Conservation (phyloP, 257 asterid species). For the Solanum appendiculatum region DNA sequence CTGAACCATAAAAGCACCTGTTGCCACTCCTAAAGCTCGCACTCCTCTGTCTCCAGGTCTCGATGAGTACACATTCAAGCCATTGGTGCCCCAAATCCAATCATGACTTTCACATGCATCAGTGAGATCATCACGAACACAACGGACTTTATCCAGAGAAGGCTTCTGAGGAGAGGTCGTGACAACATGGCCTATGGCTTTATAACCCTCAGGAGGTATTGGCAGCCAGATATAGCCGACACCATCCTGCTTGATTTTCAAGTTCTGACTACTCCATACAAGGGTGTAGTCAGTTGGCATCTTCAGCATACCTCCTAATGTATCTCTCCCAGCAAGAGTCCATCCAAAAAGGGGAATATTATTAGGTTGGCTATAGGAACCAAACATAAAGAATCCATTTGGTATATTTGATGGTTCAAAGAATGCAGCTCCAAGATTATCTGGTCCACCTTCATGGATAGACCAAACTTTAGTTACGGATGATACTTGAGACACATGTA, state of each 20-base stretch:
- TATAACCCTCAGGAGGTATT: slow-evolving; percentile 21
- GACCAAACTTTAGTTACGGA: slow-evolving; percentile 20
- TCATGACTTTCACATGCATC: slow-evolving; percentile 10
- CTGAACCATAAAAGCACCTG: slow-evolving; percentile 4
- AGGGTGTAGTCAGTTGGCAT: slow-evolving; percentile 20
- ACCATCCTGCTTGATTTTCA: slow-evolving; percentile 16
- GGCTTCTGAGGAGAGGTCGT: slow-evolving; percentile 23
- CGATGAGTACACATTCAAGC: slow-evolving; percentile 8
- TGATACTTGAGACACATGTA: slow-evolving; percentile 14
- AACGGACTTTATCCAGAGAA: slow-evolving; percentile 20
- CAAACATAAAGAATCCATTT: slow-evolving; percentile 21
- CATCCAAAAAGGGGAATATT: slow-evolving; percentile 18
- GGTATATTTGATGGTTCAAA: slow-evolving; percentile 20
- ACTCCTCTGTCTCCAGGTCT: slow-evolving; percentile 16
- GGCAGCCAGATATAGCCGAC: slow-evolving; percentile 28
- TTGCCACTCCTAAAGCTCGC: slow-evolving; percentile 4
- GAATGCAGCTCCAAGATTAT: slow-evolving; percentile 18
- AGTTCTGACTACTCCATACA: slow-evolving; percentile 19
- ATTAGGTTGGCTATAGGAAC: slow-evolving; percentile 19
- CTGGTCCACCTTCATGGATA: slow-evolving; percentile 20
- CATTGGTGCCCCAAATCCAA: slow-evolving; percentile 12
- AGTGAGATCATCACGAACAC: slow-evolving; percentile 23
- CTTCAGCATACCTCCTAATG: background rate
- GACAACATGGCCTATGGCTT: slow-evolving; percentile 15
- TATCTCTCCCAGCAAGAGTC: slow-evolving; percentile 18